Evolutionary conservation across 352 stramenopile genomes (phyloP).

Genomic region (Halophytophthora polymorphica): DNA sequence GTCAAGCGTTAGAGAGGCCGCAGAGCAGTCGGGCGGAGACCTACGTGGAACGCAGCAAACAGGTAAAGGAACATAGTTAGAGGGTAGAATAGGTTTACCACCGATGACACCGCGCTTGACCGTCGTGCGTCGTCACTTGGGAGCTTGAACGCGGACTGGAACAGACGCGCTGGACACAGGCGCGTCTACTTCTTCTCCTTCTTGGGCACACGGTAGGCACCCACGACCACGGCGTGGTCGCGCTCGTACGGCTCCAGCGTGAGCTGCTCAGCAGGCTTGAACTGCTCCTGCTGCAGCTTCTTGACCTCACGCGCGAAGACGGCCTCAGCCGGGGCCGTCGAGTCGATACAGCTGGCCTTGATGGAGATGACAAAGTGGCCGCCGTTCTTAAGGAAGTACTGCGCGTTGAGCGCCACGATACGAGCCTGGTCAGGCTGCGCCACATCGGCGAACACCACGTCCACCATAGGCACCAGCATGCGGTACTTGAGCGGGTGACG

Average conservation of each 20-base stretch:
- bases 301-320: slow-evolving; percentile 97
- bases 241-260: slow-evolving; percentile 99
- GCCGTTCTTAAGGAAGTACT: slow-evolving; percentile 99
- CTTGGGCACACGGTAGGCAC: slow-evolving; percentile 93
- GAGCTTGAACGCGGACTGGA: slow-evolving; percentile 7
- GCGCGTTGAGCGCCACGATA: slow-evolving; percentile 98
- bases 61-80: slow-evolving; percentile 41
- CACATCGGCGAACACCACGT: slow-evolving; percentile 99
- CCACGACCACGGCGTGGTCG: slow-evolving; percentile 98
- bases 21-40: slow-evolving; percentile 35
- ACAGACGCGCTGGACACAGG: slow-evolving; percentile 15
- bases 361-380: slow-evolving; percentile 99
- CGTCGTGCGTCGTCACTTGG: no score
- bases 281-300: slow-evolving; percentile 98
- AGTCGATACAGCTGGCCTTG: slow-evolving; percentile 99
- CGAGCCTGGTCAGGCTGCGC: slow-evolving; percentile 99
- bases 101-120: no score
- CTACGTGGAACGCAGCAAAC: slow-evolving; percentile 22
- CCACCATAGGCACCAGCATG: slow-evolving; percentile 99
- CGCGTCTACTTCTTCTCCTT: slow-evolving; percentile 89
- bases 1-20: slow-evolving; percentile 8
- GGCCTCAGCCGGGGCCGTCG: slow-evolving; percentile 96
- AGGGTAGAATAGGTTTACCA: slow-evolving; percentile 4
- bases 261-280: slow-evolving; percentile 98
- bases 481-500: slow-evolving; percentile 98